Base-by-base conservation (phyloP, 2,329 filamentous ascomycete species). In the Dactylellina drechsleri region DNA sequence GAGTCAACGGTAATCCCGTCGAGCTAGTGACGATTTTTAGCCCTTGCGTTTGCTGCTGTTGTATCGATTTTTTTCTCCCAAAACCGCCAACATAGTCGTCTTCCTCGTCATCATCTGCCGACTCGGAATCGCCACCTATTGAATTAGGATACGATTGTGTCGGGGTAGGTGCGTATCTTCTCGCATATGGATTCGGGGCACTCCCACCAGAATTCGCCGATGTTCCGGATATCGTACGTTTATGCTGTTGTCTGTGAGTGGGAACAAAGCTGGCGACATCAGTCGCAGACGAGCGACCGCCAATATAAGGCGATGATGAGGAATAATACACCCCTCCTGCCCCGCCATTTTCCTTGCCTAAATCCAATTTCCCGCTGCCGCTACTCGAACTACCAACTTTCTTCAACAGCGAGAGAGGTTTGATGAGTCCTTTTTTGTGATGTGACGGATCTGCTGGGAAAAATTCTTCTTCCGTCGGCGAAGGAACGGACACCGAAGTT, bases 341-440 rank as follows among this genome's bases (percentile, higher is more conserved):
- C 13, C 72, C 72, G n/a, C 72, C 72, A 26, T 76, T 66, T 15
- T 62, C 36, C 45, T 76, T 76, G 5, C 72, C 66, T 40, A 76
- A 47, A 52, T 76, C 72, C 43, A 76, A 45, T 31, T 76, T 76
- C 8, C 54, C 66, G 40, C 65, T 71, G 36, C 72, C 58, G 20
- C 40, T 28, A 5, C 49, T 58, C 26, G 72, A 66, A 47, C 52
- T 65, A 13, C 57, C 62, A 18, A 76, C 72, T 45, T 71, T 76
- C 41, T 76, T 76, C 26, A 76, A 47, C 20, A 76, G 31, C 56
- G 62, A 53, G n/a, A 76, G 26, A 4, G 72, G 72, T 40, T 76
- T 76, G 56, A 76, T 76, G 2, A 70, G 54, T 20, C 72, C 72
- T 43, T 76, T 76, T 28, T 76, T 76, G 59, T 76, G 72, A 61